Evolutionary conservation across 1,284 basidiomycete genomes (phyloP).

Genomic region (Chalciporus sp.): DNA sequence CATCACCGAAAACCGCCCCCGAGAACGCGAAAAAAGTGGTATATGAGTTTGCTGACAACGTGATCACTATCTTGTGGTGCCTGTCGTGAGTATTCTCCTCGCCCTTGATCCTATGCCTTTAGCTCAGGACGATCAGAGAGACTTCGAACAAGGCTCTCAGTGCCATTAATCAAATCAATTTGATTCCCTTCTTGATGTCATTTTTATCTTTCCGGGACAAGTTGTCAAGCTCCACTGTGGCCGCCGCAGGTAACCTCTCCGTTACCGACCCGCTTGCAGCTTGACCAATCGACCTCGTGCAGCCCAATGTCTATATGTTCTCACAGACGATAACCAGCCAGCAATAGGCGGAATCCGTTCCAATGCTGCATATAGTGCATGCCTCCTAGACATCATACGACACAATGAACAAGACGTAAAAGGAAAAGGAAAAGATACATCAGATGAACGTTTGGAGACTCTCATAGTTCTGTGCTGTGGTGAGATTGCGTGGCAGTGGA

Average conservation of each 20-base stretch:
- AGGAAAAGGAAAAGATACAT: constrained; percentile 46
- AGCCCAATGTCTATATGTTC: constrained; percentile 90
- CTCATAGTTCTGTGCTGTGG: constrained; percentile 75
- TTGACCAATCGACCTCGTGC: constrained; percentile 14
- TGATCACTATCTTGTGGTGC: constrained; percentile 91
- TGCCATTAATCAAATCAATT: constrained; percentile 78
- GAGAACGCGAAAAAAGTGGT: constrained; percentile 76
- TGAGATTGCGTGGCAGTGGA: constrained; percentile 30
- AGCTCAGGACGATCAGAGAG: constrained; percentile 59
- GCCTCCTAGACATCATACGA: constrained; percentile 71
- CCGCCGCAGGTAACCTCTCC: constrained; percentile 67
- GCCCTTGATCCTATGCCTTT: not conserved
- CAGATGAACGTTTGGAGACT: constrained; percentile 53
- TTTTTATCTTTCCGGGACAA: constrained; percentile 73
- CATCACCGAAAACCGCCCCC: constrained; percentile 56
- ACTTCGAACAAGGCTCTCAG: constrained; percentile 89
- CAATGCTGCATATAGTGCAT: constrained; percentile 65
- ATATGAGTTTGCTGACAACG: constrained; percentile 87
- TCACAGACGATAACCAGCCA: constrained; percentile 84
- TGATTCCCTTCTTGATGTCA: constrained; percentile 82
- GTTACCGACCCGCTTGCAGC: not conserved
- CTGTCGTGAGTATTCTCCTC: constrained; percentile 68
- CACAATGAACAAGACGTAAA: constrained; percentile 39
- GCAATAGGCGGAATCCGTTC: constrained; percentile 64
- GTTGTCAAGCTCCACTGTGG: constrained; percentile 69